Evolutionary conservation across 805 yeast genomes (phyloP), one percentile per base, ranked within the genome.

Genomic region (Metschnikowia drakensbergensis): DNA sequence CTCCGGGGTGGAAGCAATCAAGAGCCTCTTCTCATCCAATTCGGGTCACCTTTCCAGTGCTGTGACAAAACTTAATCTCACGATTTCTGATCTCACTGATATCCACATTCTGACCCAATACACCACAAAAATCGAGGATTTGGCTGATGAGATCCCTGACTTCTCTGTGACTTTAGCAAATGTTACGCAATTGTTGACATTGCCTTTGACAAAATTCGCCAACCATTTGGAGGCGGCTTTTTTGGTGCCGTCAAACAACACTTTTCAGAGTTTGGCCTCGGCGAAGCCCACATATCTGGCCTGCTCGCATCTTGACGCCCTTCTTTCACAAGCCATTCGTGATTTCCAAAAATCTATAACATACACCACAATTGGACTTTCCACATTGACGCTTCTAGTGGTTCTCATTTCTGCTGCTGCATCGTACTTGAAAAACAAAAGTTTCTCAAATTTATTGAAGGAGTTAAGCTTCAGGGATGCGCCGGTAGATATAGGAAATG

Each of bases 31-130:
- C 49, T 41, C 39, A 6, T 37, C 73, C 44, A 61, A 65, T 26
- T 55, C 71, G 2, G 58, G 65, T n/a, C 53, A 62, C 9, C 59
- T 66, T 4, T 53, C 82, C 11, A 58, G 64, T 3, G 71, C 75
- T 26, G 81, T 90, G 27, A 80, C 82, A 9, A 80, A 0, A 66
- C 92, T 54, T 66, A 76, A 53, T 34, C 42, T 55, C 28, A 57
- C 63, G 9, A 46, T 59, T 2, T 28, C 58, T 2, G 36, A 47
- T 2, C 48, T 60, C 32, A 36, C 39, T 26, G 67, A 83, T 50
- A 63, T 92, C 48, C 61, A 77, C 11, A 86, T 94, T 9, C 88
- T 97, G 1, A 58, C 80, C 0, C 66, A 82, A 0, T 82, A 91
- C 37, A 79, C 87, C 54, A 62, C 63, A 1, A 79, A 82, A 28